Percentiles rank a stretch among this genome's conserved stretches.
phyloP scores from a whole-genome alignment of 1,284 basidiomycete genomes.

The Xerocomus amazonicus region DNA sequence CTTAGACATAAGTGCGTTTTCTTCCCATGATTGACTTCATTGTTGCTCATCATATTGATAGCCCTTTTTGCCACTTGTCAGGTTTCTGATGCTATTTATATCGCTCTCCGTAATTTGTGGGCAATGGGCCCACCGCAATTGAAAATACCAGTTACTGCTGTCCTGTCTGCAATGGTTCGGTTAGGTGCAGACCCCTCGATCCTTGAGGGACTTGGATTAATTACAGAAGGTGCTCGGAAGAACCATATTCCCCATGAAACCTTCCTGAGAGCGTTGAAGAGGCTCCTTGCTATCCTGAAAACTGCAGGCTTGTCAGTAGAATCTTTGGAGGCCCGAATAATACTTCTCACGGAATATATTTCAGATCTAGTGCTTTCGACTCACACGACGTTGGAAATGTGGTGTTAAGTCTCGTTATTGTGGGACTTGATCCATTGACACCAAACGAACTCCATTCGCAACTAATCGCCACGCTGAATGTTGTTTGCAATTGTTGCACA shows the following conservation, averaged over 20 bases:
- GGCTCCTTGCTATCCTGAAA: slow-evolving; percentile 44
- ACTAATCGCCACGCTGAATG: slow-evolving; percentile 44
- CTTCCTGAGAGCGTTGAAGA: slow-evolving; percentile 35
- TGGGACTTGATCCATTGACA: slow-evolving; percentile 54
- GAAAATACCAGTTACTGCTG: slow-evolving; percentile 17
- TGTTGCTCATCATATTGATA: slow-evolving; percentile 7
- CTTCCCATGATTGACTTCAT: not conserved
- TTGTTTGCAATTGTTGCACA: slow-evolving; percentile 36
- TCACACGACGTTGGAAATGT: slow-evolving; percentile 46
- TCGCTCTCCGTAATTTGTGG: slow-evolving; percentile 28
- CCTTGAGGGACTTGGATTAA: slow-evolving; percentile 18
- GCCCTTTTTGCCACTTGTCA: slow-evolving; percentile 21
- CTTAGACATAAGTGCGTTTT: slow-evolving; percentile 39
- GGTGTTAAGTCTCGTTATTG: slow-evolving; percentile 47
- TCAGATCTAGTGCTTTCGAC: slow-evolving; percentile 36
- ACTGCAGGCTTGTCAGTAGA: slow-evolving; percentile 45
- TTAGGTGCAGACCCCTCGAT: slow-evolving; percentile 25
- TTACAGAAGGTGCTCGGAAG: slow-evolving; percentile 2
- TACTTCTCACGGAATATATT: slow-evolving; percentile 7
- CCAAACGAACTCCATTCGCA: slow-evolving; percentile 43
- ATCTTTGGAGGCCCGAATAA: not conserved
- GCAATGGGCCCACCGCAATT: slow-evolving; percentile 2
- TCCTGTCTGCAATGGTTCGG: slow-evolving; percentile 17
- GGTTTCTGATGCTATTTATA: slow-evolving; percentile 20
- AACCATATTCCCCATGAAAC: slow-evolving; percentile 10